Percentiles rank a stretch among this genome's conserved stretches.
phyloP scores from a whole-genome alignment of 495 filamentous ascomycete species.

The Acidomyces sp. region DNA sequence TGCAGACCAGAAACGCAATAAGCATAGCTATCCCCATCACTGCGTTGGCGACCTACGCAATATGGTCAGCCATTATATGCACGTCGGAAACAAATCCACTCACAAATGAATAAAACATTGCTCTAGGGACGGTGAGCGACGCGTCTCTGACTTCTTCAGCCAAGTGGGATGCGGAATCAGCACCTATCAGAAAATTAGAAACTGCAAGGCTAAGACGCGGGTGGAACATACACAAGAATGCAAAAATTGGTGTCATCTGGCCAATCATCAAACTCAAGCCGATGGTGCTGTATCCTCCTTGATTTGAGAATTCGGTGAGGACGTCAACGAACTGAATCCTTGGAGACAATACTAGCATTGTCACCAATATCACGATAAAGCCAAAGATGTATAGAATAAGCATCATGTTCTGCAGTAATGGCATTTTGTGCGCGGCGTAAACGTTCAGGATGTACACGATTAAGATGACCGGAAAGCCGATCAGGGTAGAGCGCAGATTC shows the following conservation, averaged over 20 bases:
- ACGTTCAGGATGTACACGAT: constrained; percentile 11
- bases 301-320: constrained; percentile 17
- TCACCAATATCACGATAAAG: constrained; percentile 26
- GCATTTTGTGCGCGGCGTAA: constrained; percentile 1
- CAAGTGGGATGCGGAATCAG: constrained; percentile 11
- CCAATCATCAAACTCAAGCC: constrained; percentile 6
- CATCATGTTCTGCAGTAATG: background rate
- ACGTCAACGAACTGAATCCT: constrained; percentile 15
- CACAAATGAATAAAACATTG: constrained; percentile 28
- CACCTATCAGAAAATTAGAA: background rate
- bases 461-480: constrained; percentile 32
- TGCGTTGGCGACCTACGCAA: constrained; percentile 5
- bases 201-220: background rate
- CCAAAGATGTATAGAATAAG: constrained; percentile 13
- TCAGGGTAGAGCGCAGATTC: constrained; percentile 39
- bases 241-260: constrained; percentile 13
- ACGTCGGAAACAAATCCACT: too few relatives aligned
- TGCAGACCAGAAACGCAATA: constrained; percentile 35
- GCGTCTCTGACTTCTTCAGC: constrained; percentile 15
- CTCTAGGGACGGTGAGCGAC: background rate
- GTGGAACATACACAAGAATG: constrained; percentile 20
- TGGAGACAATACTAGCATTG: constrained; percentile 21
- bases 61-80: too few relatives aligned
- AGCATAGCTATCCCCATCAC: constrained; percentile 25
- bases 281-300: constrained; percentile 21